Base-by-base conservation (phyloP, 129 eudicot genomes). In the Artemisia annua region DNA sequence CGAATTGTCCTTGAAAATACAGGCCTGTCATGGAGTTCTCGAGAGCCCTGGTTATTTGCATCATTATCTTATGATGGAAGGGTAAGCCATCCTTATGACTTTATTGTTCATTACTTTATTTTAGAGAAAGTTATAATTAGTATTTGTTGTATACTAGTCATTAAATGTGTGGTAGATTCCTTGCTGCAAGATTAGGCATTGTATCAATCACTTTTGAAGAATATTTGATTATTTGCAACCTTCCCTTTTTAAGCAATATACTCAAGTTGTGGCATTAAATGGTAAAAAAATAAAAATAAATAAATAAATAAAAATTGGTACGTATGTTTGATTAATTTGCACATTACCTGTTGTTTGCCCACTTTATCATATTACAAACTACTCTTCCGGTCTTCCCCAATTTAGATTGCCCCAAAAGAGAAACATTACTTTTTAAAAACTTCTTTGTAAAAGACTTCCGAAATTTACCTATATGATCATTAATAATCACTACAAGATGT, bases 31-130 rank as follows among this genome's bases (percentile, higher is more conserved):
- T 94, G 97, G 99, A 95, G 99, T 79, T 88, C 87, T 58, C 81
- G 99, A 53, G 97, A 95, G 75, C 99, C 99, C 62, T 88, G 94
- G 86, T 78, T 91, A 51, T 86, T 90, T 76, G 97, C 99, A 30
- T 95, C 99, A 54, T 76, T 95, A 80, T 95, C 99, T 66, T 91
- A 95, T 72, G 99, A 95, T 79, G 97, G 99, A 71, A 88, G 99
- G 94, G 99, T 95, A 86, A 86, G 18, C 55, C 52, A 43, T 7
- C 18, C 1, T 51, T 52, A 59, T 32, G 15, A 14, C 19, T 62
- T 14, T 30, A 30, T 30, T 30, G 35, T 30, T 30, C 30, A 3
- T 30, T 30, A 3, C 35, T 30, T 30, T 66, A 55, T 18, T 59
- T 69, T 69, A 50, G 51, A 17, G 17, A 15, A 19, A 32, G 20